Evolutionary conservation across 805 yeast genomes (phyloP).

Genomic region (Wickerhamomyces alni): DNA sequence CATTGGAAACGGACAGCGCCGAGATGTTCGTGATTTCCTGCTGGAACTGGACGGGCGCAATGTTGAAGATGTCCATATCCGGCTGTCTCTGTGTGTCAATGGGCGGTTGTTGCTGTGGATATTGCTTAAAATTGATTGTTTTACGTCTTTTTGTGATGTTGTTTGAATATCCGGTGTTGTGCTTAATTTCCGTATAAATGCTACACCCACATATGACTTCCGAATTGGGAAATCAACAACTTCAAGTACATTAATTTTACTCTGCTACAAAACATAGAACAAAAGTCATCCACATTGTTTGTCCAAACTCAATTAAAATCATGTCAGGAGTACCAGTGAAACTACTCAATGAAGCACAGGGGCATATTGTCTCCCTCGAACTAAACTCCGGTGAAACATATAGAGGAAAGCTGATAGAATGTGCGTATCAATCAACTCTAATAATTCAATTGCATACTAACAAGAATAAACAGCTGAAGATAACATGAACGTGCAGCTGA

Average conservation of each 20-base stretch:
- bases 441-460: neutral
- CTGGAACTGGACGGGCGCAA: constrained; percentile 45
- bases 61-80: constrained; percentile 14
- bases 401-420: constrained; percentile 79
- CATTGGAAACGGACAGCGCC: constrained; percentile 47
- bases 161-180: no score
- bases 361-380: constrained; percentile 81
- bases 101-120: no score
- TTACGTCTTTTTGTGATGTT: no score
- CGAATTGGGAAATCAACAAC: constrained; percentile 8
- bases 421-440: constrained; percentile 20
- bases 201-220: no score
- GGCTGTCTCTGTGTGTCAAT: no score
- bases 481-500: constrained; percentile 85
- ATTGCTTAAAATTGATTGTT: no score
- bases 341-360: constrained; percentile 82
- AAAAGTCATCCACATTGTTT: no score
- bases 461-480: constrained; percentile 47
- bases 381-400: constrained; percentile 81
- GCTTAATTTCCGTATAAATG: no score
- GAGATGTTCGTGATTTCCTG: constrained; percentile 40
- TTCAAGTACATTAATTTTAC: no score
- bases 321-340: constrained; percentile 73
- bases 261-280: no score
- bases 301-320: no score